Percentiles rank a stretch among this genome's conserved stretches.
Evolutionary conservation across 2,329 filamentous ascomycete species (phyloP).

Genomic region (Exophiala viscosa): DNA sequence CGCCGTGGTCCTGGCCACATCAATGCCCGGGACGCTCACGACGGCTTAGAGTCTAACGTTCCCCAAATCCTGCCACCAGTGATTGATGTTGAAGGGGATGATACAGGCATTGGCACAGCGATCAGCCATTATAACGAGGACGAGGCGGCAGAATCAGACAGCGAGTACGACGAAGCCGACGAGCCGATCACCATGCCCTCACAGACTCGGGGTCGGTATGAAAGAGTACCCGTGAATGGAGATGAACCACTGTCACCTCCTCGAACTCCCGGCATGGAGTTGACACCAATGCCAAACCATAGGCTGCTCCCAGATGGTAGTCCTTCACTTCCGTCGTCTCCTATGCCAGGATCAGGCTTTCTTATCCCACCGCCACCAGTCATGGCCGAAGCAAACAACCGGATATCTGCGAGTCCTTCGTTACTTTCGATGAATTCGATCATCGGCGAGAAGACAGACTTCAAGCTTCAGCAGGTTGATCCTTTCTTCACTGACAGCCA

Average conservation of each 20-base stretch:
- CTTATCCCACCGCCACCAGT: constrained; percentile 20
- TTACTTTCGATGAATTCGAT: constrained; percentile 55
- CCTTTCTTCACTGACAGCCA: constrained; percentile 65
- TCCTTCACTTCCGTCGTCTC: constrained; percentile 32
- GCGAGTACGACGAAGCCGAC: constrained; percentile 16
- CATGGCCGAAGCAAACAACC: constrained; percentile 7
- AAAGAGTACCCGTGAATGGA: constrained; percentile 13
- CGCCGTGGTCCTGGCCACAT: constrained; percentile 39
- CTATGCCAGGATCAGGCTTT: constrained; percentile 35
- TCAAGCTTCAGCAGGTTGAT: constrained; percentile 62
- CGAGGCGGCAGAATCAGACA: constrained; percentile 33
- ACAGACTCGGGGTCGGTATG: constrained; percentile 11
- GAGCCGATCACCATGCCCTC: constrained; percentile 19
- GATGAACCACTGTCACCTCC: constrained; percentile 25
- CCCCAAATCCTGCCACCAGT: constrained; percentile 27
- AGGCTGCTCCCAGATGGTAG: constrained; percentile 4
- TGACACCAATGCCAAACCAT: constrained; percentile 2
- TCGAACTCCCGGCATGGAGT: constrained; percentile 21
- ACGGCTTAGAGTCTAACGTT: constrained; percentile 13
- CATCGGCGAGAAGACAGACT: constrained; percentile 59
- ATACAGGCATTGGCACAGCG: constrained; percentile 27
- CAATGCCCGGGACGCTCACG: constrained; percentile 30
- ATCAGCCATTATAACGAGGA: constrained; percentile 36
- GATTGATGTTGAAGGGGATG: constrained; percentile 30
- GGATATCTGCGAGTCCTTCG: constrained; percentile 33